phyloP scores from a whole-genome alignment of 129 eudicot genomes.

The Chrysanthemum lavandulifolium region DNA sequence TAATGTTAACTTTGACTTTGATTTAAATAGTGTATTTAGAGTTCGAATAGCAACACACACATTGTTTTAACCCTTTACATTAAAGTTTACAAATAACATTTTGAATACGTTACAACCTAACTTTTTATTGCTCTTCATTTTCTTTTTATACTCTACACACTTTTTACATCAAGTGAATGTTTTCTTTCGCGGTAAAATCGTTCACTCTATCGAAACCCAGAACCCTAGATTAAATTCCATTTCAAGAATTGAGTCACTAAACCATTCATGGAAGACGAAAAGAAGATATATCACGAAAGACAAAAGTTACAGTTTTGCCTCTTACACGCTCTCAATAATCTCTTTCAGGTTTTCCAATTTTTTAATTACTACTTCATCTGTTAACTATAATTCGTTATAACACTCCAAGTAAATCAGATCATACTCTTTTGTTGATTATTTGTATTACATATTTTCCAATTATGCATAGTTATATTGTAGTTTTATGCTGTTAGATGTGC shows the following conservation, averaged over 20 bases:
- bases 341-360: slow-evolving; percentile 65
- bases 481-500: slow-evolving; percentile 15
- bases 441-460: not conserved
- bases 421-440: not conserved
- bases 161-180: too few species aligned
- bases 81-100: too few species aligned
- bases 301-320: slow-evolving; percentile 89
- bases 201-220: slow-evolving; percentile 18
- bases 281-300: slow-evolving; percentile 71
- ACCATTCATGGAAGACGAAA: slow-evolving; percentile 39
- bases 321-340: slow-evolving; percentile 93
- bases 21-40: too few species aligned
- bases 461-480: not conserved
- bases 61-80: too few species aligned
- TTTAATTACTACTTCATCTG: not conserved
- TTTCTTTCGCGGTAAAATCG: not conserved
- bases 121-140: too few species aligned
- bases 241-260: not conserved
- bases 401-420: not conserved
- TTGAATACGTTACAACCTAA: too few species aligned
- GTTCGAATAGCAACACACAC: too few species aligned
- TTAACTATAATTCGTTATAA: not conserved
- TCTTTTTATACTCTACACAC: too few species aligned
- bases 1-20: too few species aligned
- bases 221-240: slow-evolving; percentile 14